Evolutionary conservation across 2,329 filamentous ascomycete species (phyloP).

Genomic region (Knufia fluminis): DNA sequence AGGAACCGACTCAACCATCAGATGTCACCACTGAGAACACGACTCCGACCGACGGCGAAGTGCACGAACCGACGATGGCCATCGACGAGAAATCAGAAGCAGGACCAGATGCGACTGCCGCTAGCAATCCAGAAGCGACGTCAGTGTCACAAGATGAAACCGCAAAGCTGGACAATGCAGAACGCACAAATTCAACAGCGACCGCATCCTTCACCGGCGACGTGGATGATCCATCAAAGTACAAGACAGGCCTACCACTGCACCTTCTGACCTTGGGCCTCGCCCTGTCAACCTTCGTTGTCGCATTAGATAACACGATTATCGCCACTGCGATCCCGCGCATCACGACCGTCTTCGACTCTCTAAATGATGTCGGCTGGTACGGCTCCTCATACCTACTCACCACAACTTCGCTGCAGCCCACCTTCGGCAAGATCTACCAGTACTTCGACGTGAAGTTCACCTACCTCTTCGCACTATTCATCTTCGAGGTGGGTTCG

Average conservation of each 20-base stretch:
- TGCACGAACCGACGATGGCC: not conserved
- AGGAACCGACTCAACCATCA: not conserved
- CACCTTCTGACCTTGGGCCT: constrained; percentile 21
- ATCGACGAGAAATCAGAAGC: constrained; percentile 8
- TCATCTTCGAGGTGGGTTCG: constrained; percentile 24
- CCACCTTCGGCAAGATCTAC: constrained; percentile 24
- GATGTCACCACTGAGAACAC: not conserved
- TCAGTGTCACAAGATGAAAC: constrained; percentile 1
- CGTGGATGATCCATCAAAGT: constrained; percentile 22
- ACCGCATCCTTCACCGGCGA: constrained; percentile 15
- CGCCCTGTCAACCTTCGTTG: constrained; percentile 24
- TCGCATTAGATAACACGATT: constrained; percentile 26
- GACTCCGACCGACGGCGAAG: not conserved
- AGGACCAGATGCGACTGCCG: constrained; percentile 1
- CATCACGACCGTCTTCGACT: constrained; percentile 25
- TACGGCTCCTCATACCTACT: constrained; percentile 24
- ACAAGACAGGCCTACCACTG: constrained; percentile 17
- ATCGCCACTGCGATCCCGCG: constrained; percentile 24
- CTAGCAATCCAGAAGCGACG: not conserved
- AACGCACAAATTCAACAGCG: constrained; percentile 9
- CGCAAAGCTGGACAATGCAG: constrained; percentile 7
- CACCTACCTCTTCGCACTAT: constrained; percentile 21
- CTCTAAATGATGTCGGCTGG: constrained; percentile 24
- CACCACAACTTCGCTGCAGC: constrained; percentile 24
- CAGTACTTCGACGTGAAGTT: constrained; percentile 24